Conservation (phyloP, 83 land plant genomes). For the Diphasiastrum complanatum region DNA sequence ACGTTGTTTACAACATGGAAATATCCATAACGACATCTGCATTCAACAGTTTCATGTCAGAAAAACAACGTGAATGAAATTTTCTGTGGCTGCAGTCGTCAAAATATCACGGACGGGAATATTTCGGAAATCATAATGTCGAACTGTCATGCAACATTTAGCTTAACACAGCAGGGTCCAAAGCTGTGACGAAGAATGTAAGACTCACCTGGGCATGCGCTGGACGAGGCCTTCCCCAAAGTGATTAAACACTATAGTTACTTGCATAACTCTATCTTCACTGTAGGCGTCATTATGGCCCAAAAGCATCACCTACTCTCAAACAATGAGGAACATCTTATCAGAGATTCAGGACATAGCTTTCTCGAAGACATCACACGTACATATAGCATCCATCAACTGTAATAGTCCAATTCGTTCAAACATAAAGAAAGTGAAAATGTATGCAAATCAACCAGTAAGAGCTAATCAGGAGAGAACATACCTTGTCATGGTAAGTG, state of each 20-base stretch:
- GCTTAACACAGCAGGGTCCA: background rate
- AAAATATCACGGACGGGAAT: background rate
- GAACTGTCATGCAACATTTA: too few species aligned
- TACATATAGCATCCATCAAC: too few species aligned
- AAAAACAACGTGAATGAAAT: background rate
- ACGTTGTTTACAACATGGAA: conserved; percentile 28
- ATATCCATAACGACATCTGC: conserved; percentile 22
- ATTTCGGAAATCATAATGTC: background rate
- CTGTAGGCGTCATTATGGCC: conserved; percentile 23
- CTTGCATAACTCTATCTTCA: conserved; percentile 15
- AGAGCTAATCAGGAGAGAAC: background rate
- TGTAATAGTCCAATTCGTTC: too few species aligned
- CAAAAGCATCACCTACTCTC: conserved; percentile 20
- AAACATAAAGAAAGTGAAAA: background rate
- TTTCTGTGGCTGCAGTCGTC: background rate
- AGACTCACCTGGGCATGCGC: conserved; percentile 26
- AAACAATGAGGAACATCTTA: background rate
- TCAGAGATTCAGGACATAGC: background rate
- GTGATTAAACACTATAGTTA: conserved; percentile 30
- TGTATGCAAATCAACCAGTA: background rate
- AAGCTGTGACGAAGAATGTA: background rate
- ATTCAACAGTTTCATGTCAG: background rate
- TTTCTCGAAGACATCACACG: background rate
- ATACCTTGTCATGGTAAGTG: conserved; percentile 14
- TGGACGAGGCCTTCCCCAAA: conserved; percentile 31